phyloP scores from a whole-genome alignment of 495 filamentous ascomycete species.

The Podospora pseudopauciseta region DNA sequence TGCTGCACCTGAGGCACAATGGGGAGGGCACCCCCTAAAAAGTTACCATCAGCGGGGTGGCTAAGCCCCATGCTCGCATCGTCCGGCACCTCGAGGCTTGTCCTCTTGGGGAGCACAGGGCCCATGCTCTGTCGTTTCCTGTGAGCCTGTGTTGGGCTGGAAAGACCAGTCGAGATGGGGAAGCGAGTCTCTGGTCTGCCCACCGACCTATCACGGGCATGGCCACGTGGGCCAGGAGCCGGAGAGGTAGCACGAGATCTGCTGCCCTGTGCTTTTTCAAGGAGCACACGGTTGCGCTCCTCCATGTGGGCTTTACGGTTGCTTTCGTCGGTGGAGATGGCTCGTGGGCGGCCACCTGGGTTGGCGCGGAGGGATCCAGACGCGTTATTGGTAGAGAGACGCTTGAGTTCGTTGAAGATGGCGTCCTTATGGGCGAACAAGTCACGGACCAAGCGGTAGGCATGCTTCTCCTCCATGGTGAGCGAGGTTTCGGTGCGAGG shows the following conservation, averaged over 20 bases:
- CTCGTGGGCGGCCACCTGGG: slow-evolving; percentile 63
- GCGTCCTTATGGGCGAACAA: slow-evolving; percentile 89
- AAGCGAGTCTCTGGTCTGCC: slow-evolving; percentile 80
- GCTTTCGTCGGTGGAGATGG: slow-evolving; percentile 93
- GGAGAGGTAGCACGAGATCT: slow-evolving; percentile 72
- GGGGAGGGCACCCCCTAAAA: slow-evolving; percentile 33
- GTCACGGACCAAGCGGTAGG: slow-evolving; percentile 87
- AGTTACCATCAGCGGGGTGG: slow-evolving; percentile 42
- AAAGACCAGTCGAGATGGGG: slow-evolving; percentile 71
- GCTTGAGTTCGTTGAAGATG: slow-evolving; percentile 95
- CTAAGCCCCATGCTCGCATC: slow-evolving; percentile 34
- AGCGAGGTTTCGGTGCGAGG: slow-evolving; percentile 81
- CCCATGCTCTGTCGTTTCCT: slow-evolving; percentile 34
- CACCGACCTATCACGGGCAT: slow-evolving; percentile 75
- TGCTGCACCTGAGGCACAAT: slow-evolving; percentile 30
- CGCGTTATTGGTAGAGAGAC: slow-evolving; percentile 68
- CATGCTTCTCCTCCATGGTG: slow-evolving; percentile 92
- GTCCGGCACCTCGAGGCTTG: slow-evolving; percentile 47
- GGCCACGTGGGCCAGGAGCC: slow-evolving; percentile 55
- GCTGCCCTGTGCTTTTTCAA: slow-evolving; percentile 52
- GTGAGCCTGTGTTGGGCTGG: slow-evolving; percentile 46
- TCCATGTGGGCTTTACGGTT: slow-evolving; percentile 92
- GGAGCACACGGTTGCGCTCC: slow-evolving; percentile 79
- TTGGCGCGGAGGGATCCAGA: slow-evolving; percentile 41
- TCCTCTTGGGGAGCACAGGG: slow-evolving; percentile 24